These are phyloP conservation scores for Dryas octopetala DNA, from an alignment of 306 rosid genomes.

Conservation along the genomic window DNA sequence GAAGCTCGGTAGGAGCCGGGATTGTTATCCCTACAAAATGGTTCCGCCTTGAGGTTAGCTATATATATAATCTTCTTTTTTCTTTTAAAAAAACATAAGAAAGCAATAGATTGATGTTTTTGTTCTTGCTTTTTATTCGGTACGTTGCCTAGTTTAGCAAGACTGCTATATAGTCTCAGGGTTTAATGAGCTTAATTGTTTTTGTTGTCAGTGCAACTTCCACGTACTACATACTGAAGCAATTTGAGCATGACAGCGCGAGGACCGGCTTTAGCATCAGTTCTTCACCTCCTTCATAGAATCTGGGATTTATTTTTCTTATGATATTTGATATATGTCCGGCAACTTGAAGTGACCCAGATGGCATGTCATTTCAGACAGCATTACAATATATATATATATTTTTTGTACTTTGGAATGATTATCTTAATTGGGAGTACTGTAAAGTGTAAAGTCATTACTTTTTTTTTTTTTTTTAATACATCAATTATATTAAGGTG, in stretches of 20 bases:
- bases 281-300: slow-evolving; percentile 78
- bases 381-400: neutral
- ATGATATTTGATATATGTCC: slow-evolving; percentile 12
- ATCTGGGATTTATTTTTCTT: slow-evolving; percentile 8
- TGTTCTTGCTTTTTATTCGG: no score
- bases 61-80: slow-evolving; percentile 3
- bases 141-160: neutral
- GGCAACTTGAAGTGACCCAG: slow-evolving; percentile 13
- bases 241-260: slow-evolving; percentile 67
- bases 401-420: slow-evolving; percentile 20
- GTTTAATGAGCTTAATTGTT: slow-evolving; percentile 23
- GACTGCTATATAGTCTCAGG: neutral
- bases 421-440: no score
- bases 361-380: slow-evolving; percentile 14
- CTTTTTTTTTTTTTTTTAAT: no score
- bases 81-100: neutral
- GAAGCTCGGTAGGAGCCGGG: slow-evolving; percentile 85
- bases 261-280: slow-evolving; percentile 93
- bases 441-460: no score
- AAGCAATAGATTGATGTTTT: neutral
- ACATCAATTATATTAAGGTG: no score
- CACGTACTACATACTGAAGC: slow-evolving; percentile 59
- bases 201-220: slow-evolving; percentile 72
- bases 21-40: slow-evolving; percentile 77
- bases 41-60: slow-evolving; percentile 90